phyloP scores from a whole-genome alignment of 2,329 filamentous ascomycete genomes.

The Stachybotrys echinatus region DNA sequence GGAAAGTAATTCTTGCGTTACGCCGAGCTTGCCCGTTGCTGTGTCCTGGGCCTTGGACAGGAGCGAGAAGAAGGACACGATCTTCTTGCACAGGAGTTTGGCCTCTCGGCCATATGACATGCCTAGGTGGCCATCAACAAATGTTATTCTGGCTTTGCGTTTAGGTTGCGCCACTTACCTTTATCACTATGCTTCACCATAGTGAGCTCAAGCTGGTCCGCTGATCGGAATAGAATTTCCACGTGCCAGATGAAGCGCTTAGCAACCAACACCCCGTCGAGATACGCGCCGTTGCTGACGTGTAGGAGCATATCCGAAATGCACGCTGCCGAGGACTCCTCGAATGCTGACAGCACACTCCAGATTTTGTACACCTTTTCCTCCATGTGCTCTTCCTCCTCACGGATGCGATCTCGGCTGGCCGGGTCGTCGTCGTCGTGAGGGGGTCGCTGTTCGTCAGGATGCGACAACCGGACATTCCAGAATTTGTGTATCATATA shows the following conservation, averaged over 20 bases:
- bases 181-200: slow-evolving; percentile 68
- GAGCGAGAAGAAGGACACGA: slow-evolving; percentile 94
- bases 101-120: slow-evolving; percentile 90
- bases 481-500: slow-evolving; percentile 99
- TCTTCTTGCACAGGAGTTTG: slow-evolving; percentile 99
- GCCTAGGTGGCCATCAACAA: slow-evolving; percentile 39
- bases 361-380: slow-evolving; percentile 97
- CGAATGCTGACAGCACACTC: slow-evolving; percentile 95
- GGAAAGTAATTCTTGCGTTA: slow-evolving; percentile 96
- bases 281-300: slow-evolving; percentile 94
- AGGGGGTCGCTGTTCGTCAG: slow-evolving; percentile 43
- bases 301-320: slow-evolving; percentile 99
- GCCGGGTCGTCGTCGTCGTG: slow-evolving; percentile 44
- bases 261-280: slow-evolving; percentile 90
- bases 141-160: neutral
- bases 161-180: slow-evolving; percentile 45
- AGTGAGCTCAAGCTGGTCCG: slow-evolving; percentile 75
- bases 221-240: slow-evolving; percentile 83
- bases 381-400: slow-evolving; percentile 90
- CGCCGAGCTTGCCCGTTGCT: slow-evolving; percentile 83
- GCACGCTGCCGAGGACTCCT: slow-evolving; percentile 95
- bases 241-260: slow-evolving; percentile 96
- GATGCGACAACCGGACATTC: slow-evolving; percentile 81
- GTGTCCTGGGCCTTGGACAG: slow-evolving; percentile 92
- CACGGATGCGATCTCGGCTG: slow-evolving; percentile 69